Evolutionary conservation across 202 grass and related monocot species (phyloP), one percentile per base, ranked within the genome.

Genomic region (Hordeum pubiflorum): DNA sequence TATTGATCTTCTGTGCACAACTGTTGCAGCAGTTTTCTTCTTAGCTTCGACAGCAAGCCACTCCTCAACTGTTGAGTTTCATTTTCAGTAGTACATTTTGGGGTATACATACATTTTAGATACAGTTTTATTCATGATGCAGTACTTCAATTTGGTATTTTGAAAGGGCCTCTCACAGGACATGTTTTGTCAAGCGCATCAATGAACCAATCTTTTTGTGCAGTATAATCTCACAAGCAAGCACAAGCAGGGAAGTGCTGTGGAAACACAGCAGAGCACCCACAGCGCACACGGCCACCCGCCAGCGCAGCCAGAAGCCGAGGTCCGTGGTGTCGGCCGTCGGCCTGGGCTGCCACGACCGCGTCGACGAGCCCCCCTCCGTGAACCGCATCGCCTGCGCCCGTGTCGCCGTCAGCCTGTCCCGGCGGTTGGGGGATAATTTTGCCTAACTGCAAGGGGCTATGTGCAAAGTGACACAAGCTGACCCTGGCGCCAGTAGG

Each of bases 221-320:
- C 14, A 7, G 31, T 55, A 22, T 5, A 58, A 44, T 58, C 43
- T 37, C 63, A 15, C 17, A 40, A 39, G 15, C 9, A 10, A 61
- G 26, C 50, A 38, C 31, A 76, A 48, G 15, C 62, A 81, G 34
- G 31, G n/a, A n/a, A n/a, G n/a, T n/a, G n/a, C n/a, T n/a, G n/a
- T n/a, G n/a, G n/a, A n/a, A n/a, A 94, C 91, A 82, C 89, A 88
- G 15, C 34, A 18, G 1, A 94, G 61, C 72, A 90, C 85, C 89
- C 87, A 92, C 48, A 86, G 21, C 52, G 83, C 89, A 95, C 3
- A 90, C 41, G 8, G 76, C 63, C 26, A 90, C 92, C 61, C 77
- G 88, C 92, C 89, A 95, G 58, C 68, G 74, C 55, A 95, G 66
- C 92, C 92, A 95, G 87, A 92, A 95, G 65, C 37, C 54, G 21